Evolutionary conservation across 257 asterid species (phyloP), one percentile per base, ranked within the genome.

Genomic region (Gardenia jasminoides): DNA sequence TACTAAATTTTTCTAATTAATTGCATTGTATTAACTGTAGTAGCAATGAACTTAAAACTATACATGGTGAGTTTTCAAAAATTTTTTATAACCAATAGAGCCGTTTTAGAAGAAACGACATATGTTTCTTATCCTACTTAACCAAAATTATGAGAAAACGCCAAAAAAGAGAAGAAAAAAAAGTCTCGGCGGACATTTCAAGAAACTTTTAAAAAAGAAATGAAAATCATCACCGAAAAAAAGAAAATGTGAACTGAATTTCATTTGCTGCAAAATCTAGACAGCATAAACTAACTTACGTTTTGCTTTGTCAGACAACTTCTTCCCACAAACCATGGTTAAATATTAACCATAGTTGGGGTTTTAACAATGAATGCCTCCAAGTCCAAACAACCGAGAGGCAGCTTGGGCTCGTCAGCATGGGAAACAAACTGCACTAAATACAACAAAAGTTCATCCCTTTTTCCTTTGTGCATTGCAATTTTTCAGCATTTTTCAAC

Each of bases 261-360:
- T 69, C 74, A 69, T 69, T 41, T 69, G 41, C 41, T 41, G 28
- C 54, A 41, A 69, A 69, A 33, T 69, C 54, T 69, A 69, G 52
- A 69, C 20, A 39, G 67, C 67, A 66, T 79, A 39, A 28, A 71
- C 80, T 75, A 58, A 69, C 77, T 77, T 77, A 66, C 56, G 36
- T 33, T n/a, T 62, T 62, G 28, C 39, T 31, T 11, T 65, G 31
- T 3, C 13, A 28, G 43, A 1, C 6, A 19, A 7, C 26, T 16
- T 20, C 0, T 12, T 17, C 31, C 22, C 7, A 26, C 50, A 73
- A 76, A 85, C 72, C 85, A 77, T n/a, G 68, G 79, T 83, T 66
- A 84, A 30, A 81, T 75, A 67, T 67, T 76, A 87, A 85, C 84
- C 85, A 80, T 54, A 80, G 83, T 80, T 86, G 67, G 84, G 83